Percentiles rank a stretch among this genome's conserved stretches.
These are phyloP conservation scores for Phytophthora foliorum DNA, from an alignment of 352 stramenopile genomes.

Conservation along the genomic window DNA sequence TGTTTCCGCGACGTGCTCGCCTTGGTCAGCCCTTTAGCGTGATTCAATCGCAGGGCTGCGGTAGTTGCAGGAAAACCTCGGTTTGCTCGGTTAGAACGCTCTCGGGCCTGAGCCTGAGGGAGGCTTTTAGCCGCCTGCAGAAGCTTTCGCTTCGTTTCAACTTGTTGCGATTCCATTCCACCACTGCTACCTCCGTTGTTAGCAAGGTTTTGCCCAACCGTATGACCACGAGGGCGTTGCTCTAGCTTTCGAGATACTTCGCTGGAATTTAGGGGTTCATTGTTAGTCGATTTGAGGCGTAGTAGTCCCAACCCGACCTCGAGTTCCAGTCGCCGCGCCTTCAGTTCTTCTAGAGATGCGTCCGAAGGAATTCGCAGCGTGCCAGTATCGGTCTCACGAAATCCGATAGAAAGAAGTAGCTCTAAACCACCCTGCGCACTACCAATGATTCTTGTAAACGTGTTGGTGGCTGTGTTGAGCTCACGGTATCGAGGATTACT, in stretches of 20 bases:
- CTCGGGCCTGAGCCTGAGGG: background rate
- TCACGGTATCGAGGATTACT: slow-evolving; percentile 58
- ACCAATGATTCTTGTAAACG: slow-evolving; percentile 52
- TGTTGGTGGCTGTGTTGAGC: slow-evolving; percentile 59
- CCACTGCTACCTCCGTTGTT: background rate
- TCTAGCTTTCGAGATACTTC: background rate
- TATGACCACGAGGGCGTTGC: background rate
- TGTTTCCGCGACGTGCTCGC: background rate
- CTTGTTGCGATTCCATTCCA: slow-evolving; percentile 1
- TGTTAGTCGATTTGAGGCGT: background rate
- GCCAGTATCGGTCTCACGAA: slow-evolving; percentile 57
- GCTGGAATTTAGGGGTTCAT: background rate
- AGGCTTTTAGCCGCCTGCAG: background rate
- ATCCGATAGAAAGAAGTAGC: slow-evolving; percentile 59
- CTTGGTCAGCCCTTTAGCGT: background rate
- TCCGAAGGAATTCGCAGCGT: slow-evolving; percentile 51
- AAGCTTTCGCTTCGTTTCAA: background rate
- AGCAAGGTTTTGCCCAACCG: background rate
- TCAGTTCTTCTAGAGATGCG: slow-evolving; percentile 27
- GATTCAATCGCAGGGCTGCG: background rate
- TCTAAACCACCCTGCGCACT: slow-evolving; percentile 47
- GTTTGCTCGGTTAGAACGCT: background rate
- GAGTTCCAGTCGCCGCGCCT: slow-evolving; percentile 58
- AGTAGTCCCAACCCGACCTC: slow-evolving; percentile 45
- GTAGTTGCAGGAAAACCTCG: slow-evolving; percentile 1